Percentiles rank a stretch among this genome's conserved stretches.
These are phyloP conservation scores for Sporothrix curviconia DNA, from an alignment of 2,329 filamentous ascomycete species.

Conservation along the genomic window DNA sequence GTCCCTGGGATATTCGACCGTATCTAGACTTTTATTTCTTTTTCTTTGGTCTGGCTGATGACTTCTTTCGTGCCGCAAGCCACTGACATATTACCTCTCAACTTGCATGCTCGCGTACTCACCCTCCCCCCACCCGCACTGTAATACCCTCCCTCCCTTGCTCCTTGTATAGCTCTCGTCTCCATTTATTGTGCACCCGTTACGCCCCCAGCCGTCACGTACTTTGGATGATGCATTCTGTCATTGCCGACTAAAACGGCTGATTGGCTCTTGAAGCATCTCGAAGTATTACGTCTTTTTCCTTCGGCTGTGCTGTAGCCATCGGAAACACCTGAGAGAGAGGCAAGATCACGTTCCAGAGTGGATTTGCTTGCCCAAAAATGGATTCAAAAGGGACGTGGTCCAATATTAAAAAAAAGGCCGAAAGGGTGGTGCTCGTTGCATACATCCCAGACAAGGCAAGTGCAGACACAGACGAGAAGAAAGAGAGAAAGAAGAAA, in stretches of 20 bases:
- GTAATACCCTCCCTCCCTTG: background rate
- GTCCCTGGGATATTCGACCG: background rate
- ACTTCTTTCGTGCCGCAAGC: background rate
- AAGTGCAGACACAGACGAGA: no score
- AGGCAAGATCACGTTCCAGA: no score
- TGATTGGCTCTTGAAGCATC: background rate
- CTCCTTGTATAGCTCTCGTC: no score
- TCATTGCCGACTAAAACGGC: background rate
- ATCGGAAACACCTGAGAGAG: background rate
- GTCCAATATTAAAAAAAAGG: background rate
- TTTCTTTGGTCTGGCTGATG: background rate
- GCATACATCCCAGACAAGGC: no score
- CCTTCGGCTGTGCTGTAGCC: background rate
- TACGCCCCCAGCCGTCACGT: conserved; percentile 7
- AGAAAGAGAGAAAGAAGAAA: background rate
- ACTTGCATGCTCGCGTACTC: background rate
- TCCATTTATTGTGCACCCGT: no score
- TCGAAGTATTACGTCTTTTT: conserved; percentile 1
- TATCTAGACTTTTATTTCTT: background rate
- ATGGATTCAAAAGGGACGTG: background rate
- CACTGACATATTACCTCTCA: background rate
- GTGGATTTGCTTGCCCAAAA: background rate
- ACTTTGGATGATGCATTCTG: conserved; percentile 6
- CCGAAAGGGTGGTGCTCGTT: no score
- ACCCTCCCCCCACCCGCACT: background rate